Evolutionary conservation across 345 rosid species (phyloP), one percentile per base, ranked within the genome.

Genomic region (Salix udensis): DNA sequence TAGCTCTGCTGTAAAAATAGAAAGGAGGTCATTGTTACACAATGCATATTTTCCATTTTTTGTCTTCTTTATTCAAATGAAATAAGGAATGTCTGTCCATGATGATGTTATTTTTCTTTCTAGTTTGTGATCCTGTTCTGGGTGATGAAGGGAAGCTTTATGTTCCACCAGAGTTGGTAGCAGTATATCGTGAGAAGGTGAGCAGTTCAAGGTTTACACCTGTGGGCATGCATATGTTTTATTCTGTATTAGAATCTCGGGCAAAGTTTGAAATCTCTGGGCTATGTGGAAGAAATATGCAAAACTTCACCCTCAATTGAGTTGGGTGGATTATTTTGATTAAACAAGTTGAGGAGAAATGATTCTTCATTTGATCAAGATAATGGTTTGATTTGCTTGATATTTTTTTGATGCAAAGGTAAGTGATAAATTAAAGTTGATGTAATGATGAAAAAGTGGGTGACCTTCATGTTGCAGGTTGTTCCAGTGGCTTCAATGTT

Each of bases 81-180:
- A 21, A 28, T 24, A 19, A 10, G 36, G 58, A 62, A 2, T 14
- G 64, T 79, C 21, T 71, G 19, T 85, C 77, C 14, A 86, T 72
- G 78, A 74, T 69, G 37, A 50, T 21, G 70, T 77, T 37, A 16
- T 34, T 71, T 72, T 74, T 71, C 76, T 80, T 67, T 81, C 65
- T 82, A 96, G 99, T 96, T 83, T 96, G 99, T 85, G 99, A 96
- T 88, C 99, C 99, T 24, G 99, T 96, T 75, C 79, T 96, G 94
- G 99, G 99, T 68, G 99, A 96, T 83, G 98, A 91, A 82, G 99
- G 99, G 79, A 96, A 92, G 91, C 95, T 96, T 69, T 96, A 96
- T 89, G 94, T 96, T 36, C 98, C 97, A 19, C 82, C 82, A 73
- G 99, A 93, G 80, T 80, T 93, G 80, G 89, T 92, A 70, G 82